These are phyloP conservation scores for Hortaea werneckii DNA, from an alignment of 2,329 filamentous ascomycete species.

Conservation along the genomic window DNA sequence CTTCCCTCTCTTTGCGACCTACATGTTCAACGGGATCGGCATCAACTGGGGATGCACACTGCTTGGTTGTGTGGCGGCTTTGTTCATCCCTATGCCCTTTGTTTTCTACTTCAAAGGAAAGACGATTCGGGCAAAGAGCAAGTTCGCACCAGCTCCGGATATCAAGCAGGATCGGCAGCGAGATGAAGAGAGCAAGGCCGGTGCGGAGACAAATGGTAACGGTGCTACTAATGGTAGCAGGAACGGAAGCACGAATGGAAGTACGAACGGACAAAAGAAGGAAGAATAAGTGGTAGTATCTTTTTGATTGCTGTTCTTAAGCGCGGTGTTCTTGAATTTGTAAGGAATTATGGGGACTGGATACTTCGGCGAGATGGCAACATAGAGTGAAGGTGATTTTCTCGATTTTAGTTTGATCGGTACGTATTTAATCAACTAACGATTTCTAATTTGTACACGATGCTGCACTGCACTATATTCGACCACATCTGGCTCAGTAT, in stretches of 20 bases:
- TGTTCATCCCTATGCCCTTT: slow-evolving; percentile 35
- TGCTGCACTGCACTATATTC: no score
- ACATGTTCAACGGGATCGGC: slow-evolving; percentile 46
- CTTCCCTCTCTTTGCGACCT: slow-evolving; percentile 43
- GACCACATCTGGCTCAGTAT: no score
- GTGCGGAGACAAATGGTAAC: not conserved
- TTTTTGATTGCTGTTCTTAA: not conserved
- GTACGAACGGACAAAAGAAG: not conserved
- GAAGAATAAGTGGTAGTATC: not conserved
- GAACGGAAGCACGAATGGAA: not conserved
- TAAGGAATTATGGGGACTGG: not conserved
- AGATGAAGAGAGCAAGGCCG: slow-evolving; percentile 10
- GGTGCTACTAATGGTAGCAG: not conserved
- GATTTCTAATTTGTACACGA: no score
- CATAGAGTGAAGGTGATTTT: no score
- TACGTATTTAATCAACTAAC: no score
- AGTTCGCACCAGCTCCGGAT: slow-evolving; percentile 27
- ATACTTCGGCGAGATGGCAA: no score
- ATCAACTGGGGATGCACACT: slow-evolving; percentile 39
- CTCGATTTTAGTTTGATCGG: no score
- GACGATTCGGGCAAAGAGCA: slow-evolving; percentile 31
- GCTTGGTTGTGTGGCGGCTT: slow-evolving; percentile 34
- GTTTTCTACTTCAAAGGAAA: slow-evolving; percentile 34
- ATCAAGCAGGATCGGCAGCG: slow-evolving; percentile 11
- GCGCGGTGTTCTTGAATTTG: not conserved